Base-by-base conservation (phyloP, 306 rosid genomes). In the Hippophae gyantsensis region DNA sequence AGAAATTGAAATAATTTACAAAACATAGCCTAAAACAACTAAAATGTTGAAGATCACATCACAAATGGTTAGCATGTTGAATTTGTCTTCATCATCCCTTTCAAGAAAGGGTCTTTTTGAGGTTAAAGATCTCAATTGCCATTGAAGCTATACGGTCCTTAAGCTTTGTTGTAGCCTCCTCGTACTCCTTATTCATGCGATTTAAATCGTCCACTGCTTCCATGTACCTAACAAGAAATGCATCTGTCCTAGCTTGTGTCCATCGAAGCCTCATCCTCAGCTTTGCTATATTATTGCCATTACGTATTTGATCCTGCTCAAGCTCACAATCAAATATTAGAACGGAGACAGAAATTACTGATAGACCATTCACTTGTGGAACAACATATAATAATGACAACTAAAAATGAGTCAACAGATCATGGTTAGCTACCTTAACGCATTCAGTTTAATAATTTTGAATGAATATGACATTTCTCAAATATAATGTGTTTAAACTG, bases 191-290 rank as follows among this genome's bases (percentile, higher is more conserved):
- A 49, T 92, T 73, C 77, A 74, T 80, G 13, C 57, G 52, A 45
- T 63, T 70, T 5, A 73, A 74, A 61, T 92, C 93, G 41, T 76
- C 73, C 2, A 71, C 32, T 44, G 69, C 71, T 66, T 83, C 87
- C 62, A 63, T 76, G 53, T 76, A 83, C 76, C 88, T 76, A 14
- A n/a, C 25, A 14, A 81, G 83, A 52, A 72, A 69, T 26, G 95
- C 83, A 43, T 85, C 93, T 26, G 76, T 62, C 78, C 75, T 81
- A 26, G 84, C 86, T 42, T 78, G 96, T 14, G 89, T 82, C 72
- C 95, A 86, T 9, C 72, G 76, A 3, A 87, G 81, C 70, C 92
- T 76, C 86, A 82, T 81, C 67, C 80, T 76, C 9, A 74, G 73
- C 64, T 83, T 85, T 7, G 88, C 60, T 63, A 50, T 72, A 49